A percentile compares a stretch with the other conserved stretches of the same genome.
These are phyloP conservation scores for Tarenaya hassleriana DNA, from an alignment of 345 rosid genomes.

Conservation along the genomic window DNA sequence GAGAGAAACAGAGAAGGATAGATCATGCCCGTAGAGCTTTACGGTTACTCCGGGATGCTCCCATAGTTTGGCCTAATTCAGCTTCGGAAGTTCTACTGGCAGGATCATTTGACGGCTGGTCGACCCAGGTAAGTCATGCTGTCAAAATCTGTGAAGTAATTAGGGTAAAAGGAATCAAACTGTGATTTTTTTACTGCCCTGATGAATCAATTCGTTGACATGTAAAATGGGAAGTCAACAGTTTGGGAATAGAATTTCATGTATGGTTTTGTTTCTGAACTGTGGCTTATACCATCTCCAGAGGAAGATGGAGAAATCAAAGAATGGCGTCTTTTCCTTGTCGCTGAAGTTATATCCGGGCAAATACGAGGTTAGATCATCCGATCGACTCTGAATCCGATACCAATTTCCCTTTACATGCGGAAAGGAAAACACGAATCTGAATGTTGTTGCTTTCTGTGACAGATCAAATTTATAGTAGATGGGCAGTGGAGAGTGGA, in stretches of 20 bases:
- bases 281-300: slow-evolving; percentile 26
- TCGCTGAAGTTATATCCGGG: slow-evolving; percentile 78
- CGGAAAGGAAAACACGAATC: slow-evolving; percentile 3
- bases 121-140: slow-evolving; percentile 57
- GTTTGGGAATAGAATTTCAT: too few relatives aligned
- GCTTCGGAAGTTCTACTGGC: slow-evolving; percentile 77
- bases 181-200: slow-evolving; percentile 4
- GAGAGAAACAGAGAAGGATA: slow-evolving; percentile 65
- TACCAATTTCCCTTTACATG: neutral
- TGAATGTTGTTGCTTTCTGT: slow-evolving; percentile 6
- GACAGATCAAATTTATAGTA: slow-evolving; percentile 84
- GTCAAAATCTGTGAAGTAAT: neutral
- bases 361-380: slow-evolving; percentile 61
- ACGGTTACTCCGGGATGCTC: slow-evolving; percentile 53
- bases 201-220: too few relatives aligned
- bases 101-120: slow-evolving; percentile 96
- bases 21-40: slow-evolving; percentile 61
- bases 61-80: slow-evolving; percentile 77
- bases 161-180: neutral
- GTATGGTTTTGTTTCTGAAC: slow-evolving; percentile 5
- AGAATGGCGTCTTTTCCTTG: slow-evolving; percentile 57
- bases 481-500: slow-evolving; percentile 94
- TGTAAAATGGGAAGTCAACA: too few relatives aligned
- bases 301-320: slow-evolving; percentile 89
- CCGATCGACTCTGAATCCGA: neutral